Evolutionary conservation across 805 yeast species (phyloP), one percentile per base, ranked within the genome.

Genomic region (Kockiozyma suomiensis): DNA sequence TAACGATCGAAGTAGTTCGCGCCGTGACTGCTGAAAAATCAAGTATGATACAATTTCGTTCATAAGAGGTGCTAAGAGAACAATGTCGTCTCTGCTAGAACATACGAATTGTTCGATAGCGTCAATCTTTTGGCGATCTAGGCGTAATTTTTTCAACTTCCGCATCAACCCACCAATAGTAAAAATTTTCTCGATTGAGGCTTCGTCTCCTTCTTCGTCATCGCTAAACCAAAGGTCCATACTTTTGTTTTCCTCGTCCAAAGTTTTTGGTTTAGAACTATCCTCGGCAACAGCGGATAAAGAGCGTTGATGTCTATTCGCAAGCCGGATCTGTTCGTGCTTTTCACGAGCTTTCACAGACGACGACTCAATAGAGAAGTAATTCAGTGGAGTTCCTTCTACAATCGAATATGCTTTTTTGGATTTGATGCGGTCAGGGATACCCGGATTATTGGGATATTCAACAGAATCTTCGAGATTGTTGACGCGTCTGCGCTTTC

Each of bases 401-500:
- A 45, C 56, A 6, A 49, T 53, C 2, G 66, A 50, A 23, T 25
- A 47, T 19, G 45, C 46, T 42, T 37, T 43, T 25, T 47, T 35
- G 10, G 32, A 35, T 23, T 19, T 30, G 19, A 8, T 42, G 19
- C 30, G 38, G 15, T 38, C 35, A 4, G 10, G 12, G 25, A 13
- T 25, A 25, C 26, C 48, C n/a, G 21, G 15, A 6, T 17, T 30
- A 4, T 19, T 33, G 4, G 37, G 45, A 26, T 17, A 43, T 8
- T 10, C 8, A 7, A 13, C 33, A 2, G 50, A 12, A 38, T 30
- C 33, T 19, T 50, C 23, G 10, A 17, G 32, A 35, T 50, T 28
- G 3, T 48, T 47, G 26, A 46, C 50, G 7, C 55, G 43, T 23
- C 54, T 46, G 12, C 72, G 56, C 25, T 75, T 58, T 47, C 85